phyloP scores from a whole-genome alignment of 805 yeast species.

The Saccharomycopsis vini region DNA sequence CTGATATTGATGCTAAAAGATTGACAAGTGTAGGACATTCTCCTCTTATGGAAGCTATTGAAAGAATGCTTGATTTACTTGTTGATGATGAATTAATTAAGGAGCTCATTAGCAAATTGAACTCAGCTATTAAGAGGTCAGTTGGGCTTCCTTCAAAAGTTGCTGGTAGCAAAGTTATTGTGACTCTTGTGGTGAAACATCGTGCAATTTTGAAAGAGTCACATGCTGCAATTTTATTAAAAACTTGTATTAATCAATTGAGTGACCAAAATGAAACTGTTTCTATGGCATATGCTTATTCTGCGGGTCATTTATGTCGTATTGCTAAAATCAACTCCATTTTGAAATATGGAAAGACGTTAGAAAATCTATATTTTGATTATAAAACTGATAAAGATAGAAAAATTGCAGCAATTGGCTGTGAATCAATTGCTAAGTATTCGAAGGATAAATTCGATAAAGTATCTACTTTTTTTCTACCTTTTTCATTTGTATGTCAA shows the following conservation, averaged over 20 bases:
- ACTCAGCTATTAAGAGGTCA: slow-evolving; percentile 48
- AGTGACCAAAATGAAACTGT: slow-evolving; percentile 67
- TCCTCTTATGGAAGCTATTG: slow-evolving; percentile 85
- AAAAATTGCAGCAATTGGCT: slow-evolving; percentile 49
- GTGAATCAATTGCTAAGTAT: slow-evolving; percentile 58
- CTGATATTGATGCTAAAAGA: slow-evolving; percentile 71
- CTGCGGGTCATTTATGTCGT: slow-evolving; percentile 72
- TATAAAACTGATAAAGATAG: slow-evolving; percentile 33
- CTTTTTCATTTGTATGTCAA: slow-evolving; percentile 70
- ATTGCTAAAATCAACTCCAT: slow-evolving; percentile 45
- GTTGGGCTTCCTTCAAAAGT: slow-evolving; percentile 91
- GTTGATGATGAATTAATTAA: slow-evolving; percentile 43
- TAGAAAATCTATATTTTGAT: slow-evolving; percentile 53
- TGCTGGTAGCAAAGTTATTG: slow-evolving; percentile 68
- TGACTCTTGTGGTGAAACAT: slow-evolving; percentile 36
- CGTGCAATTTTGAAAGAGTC: slow-evolving; percentile 31
- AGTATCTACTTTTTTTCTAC: slow-evolving; percentile 58
- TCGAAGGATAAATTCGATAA: slow-evolving; percentile 59
- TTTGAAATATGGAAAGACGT: slow-evolving; percentile 41
- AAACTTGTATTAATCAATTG: slow-evolving; percentile 48
- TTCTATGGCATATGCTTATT: slow-evolving; percentile 63
- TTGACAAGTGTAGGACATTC: slow-evolving; percentile 66
- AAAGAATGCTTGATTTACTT: slow-evolving; percentile 50
- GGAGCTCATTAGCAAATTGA: slow-evolving; percentile 39
- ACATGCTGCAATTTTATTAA: slow-evolving; percentile 56